phyloP scores from a whole-genome alignment of 179 eudicot genomes.

The Amaranthus tricolor region DNA sequence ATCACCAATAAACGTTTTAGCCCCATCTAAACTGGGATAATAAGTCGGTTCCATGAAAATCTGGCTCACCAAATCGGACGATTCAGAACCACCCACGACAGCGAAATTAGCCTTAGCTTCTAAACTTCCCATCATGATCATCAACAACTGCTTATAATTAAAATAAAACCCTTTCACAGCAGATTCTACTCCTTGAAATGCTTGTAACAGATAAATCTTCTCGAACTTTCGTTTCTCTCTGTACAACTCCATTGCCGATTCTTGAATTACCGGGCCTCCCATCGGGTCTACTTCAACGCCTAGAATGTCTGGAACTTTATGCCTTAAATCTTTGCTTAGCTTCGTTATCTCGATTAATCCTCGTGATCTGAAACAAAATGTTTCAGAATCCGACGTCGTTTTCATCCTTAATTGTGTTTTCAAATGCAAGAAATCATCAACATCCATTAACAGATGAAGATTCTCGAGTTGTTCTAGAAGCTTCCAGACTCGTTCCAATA shows the following conservation, averaged over 20 bases:
- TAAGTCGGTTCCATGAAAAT: conserved; percentile 74
- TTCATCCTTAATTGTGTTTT: conserved; percentile 54
- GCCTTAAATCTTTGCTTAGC: conserved; percentile 52
- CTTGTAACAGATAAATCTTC: conserved; percentile 66
- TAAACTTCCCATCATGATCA: conserved; percentile 62
- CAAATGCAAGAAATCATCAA: conserved; percentile 56
- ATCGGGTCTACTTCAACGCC: conserved; percentile 72
- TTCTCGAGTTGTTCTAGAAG: conserved; percentile 49
- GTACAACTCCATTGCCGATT: conserved; percentile 68
- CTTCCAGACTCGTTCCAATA: conserved; percentile 57
- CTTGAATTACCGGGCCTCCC: conserved; percentile 73
- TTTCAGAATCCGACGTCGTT: conserved; percentile 39
- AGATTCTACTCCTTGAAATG: conserved; percentile 67
- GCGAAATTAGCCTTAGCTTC: conserved; percentile 50
- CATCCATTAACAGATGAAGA: conserved; percentile 62
- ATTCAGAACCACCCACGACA: conserved; percentile 25
- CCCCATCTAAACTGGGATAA: conserved; percentile 85
- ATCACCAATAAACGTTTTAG: conserved; percentile 76
- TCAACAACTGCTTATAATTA: conserved; percentile 60
- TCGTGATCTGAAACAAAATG: conserved; percentile 65
- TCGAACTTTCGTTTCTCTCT: conserved; percentile 37
- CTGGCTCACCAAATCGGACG: conserved; percentile 50
- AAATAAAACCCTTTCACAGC: conserved; percentile 65
- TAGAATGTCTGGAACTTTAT: conserved; percentile 57
- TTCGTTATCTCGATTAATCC: conserved; percentile 49